These are phyloP conservation scores for Arxiozyma telluris DNA, from an alignment of 1,139 yeast genomes.

Conservation along the genomic window DNA sequence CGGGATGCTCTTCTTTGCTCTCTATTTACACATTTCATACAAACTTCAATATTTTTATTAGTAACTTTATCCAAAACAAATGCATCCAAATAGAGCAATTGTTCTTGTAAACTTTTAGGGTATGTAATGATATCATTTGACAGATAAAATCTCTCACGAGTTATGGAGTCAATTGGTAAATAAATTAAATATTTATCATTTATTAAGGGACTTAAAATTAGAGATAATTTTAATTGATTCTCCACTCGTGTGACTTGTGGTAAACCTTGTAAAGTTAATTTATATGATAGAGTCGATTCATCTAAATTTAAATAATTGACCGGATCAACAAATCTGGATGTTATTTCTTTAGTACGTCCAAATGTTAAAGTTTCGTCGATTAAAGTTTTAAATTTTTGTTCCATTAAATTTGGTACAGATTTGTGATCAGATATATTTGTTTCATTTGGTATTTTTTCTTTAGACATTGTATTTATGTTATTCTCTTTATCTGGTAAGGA, in stretches of 20 bases:
- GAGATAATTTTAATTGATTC: slow-evolving; percentile 76
- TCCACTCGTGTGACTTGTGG: slow-evolving; percentile 86
- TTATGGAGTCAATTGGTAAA: slow-evolving; percentile 77
- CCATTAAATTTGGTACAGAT: neutral
- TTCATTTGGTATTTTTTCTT: neutral
- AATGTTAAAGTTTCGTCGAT: slow-evolving; percentile 25
- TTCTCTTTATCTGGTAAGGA: neutral
- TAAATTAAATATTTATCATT: slow-evolving; percentile 54
- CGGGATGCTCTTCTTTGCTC: slow-evolving; percentile 91
- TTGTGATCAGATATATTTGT: neutral
- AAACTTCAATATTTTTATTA: slow-evolving; percentile 58
- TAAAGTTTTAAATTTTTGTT: slow-evolving; percentile 1
- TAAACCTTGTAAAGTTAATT: slow-evolving; percentile 48
- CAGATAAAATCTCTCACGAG: slow-evolving; percentile 73
- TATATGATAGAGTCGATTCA: slow-evolving; percentile 44
- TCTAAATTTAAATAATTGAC: slow-evolving; percentile 15
- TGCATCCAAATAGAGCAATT: slow-evolving; percentile 55
- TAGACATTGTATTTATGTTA: too few relatives aligned
- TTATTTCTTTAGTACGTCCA: slow-evolving; percentile 15
- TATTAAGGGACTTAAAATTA: slow-evolving; percentile 66
- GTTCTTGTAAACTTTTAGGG: slow-evolving; percentile 42
- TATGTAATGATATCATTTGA: slow-evolving; percentile 37
- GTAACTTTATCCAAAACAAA: slow-evolving; percentile 46
- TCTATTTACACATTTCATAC: slow-evolving; percentile 80
- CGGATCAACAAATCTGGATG: slow-evolving; percentile 4